phyloP scores from a whole-genome alignment of 2,329 filamentous ascomycete species.

The Fusarium lyarnte region DNA sequence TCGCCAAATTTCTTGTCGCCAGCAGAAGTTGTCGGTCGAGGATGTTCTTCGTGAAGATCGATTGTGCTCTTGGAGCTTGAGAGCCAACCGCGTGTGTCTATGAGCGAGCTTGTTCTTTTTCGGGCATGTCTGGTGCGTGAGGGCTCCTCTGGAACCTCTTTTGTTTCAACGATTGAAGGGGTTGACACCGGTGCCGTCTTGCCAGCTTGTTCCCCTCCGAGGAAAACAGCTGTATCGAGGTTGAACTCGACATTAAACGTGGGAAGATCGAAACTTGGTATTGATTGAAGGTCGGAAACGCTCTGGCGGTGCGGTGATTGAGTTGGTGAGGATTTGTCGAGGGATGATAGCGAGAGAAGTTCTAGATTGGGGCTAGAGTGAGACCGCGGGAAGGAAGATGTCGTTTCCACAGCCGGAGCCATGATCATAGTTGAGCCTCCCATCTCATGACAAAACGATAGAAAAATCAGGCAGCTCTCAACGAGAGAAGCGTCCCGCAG shows the following conservation, averaged over 20 bases:
- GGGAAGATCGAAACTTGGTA: conserved; percentile 58
- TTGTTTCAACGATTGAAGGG: conserved; percentile 33
- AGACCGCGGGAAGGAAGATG: conserved; percentile 47
- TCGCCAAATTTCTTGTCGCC: conserved; percentile 35
- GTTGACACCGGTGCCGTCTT: conserved; percentile 25
- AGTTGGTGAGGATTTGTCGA: conserved; percentile 39
- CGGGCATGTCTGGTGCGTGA: conserved; percentile 34
- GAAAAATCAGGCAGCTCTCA: conserved; percentile 26
- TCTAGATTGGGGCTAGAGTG: conserved; percentile 47
- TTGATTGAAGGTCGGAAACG: conserved; percentile 19
- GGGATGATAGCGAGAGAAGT: conserved; percentile 41
- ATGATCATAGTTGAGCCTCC: conserved; percentile 50
- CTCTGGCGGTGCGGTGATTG: conserved; percentile 34
- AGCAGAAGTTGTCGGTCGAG: conserved; percentile 42
- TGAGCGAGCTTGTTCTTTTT: conserved; percentile 57
- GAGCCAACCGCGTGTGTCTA: conserved; percentile 64
- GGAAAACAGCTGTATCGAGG: conserved; percentile 58
- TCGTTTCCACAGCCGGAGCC: conserved; percentile 50
- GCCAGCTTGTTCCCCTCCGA: conserved; percentile 42
- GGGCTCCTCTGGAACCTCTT: conserved; percentile 32
- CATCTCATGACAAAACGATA: conserved; percentile 48
- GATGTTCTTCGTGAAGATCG: conserved; percentile 38
- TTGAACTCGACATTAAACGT: conserved; percentile 62
- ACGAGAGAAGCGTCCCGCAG: conserved; percentile 30
- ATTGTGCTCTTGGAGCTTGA: conserved; percentile 55